Conservation (phyloP, 2,329 filamentous ascomycete genomes). For the Pleomassaria siparia region DNA sequence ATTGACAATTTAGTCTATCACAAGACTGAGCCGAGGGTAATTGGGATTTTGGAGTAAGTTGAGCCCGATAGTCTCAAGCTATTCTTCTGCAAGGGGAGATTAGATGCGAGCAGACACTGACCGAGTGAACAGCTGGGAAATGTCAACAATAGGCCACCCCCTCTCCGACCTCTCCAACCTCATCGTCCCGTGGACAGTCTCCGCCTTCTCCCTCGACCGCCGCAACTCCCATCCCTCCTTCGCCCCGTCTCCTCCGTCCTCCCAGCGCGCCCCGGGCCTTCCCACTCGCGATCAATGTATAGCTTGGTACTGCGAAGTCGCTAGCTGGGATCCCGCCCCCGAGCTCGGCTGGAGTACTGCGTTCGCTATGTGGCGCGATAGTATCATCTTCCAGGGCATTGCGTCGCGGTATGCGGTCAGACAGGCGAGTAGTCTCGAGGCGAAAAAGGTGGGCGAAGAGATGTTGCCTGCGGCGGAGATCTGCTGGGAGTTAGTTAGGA, state of each 20-base stretch:
- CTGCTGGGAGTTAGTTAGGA: conserved; percentile 20
- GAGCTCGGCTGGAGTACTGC: conserved; percentile 62
- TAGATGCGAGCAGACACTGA: background rate
- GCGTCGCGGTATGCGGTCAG: conserved; percentile 77
- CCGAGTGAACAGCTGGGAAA: conserved; percentile 68
- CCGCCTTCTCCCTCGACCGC: conserved; percentile 34
- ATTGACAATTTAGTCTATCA: conserved; percentile 67
- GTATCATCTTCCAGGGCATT: conserved; percentile 77
- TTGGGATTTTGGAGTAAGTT: conserved; percentile 80
- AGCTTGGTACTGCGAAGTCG: conserved; percentile 63
- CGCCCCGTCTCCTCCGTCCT: conserved; percentile 29
- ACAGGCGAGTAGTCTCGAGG: conserved; percentile 83
- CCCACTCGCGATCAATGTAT: conserved; percentile 59
- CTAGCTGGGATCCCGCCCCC: conserved; percentile 66
- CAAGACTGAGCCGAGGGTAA: conserved; percentile 77
- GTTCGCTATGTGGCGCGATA: conserved; percentile 59
- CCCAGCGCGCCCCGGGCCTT: conserved; percentile 54
- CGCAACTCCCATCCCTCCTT: conserved; percentile 53
- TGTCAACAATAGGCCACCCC: conserved; percentile 91
- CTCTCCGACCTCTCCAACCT: conserved; percentile 86
- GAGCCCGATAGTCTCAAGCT: background rate
- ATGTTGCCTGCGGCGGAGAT: conserved; percentile 72
- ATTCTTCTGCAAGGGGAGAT: background rate
- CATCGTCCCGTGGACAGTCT: conserved; percentile 47
- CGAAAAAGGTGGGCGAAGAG: conserved; percentile 67